Base-by-base conservation (phyloP, 768 basidiomycete genomes). In the Collybia sp. region DNA sequence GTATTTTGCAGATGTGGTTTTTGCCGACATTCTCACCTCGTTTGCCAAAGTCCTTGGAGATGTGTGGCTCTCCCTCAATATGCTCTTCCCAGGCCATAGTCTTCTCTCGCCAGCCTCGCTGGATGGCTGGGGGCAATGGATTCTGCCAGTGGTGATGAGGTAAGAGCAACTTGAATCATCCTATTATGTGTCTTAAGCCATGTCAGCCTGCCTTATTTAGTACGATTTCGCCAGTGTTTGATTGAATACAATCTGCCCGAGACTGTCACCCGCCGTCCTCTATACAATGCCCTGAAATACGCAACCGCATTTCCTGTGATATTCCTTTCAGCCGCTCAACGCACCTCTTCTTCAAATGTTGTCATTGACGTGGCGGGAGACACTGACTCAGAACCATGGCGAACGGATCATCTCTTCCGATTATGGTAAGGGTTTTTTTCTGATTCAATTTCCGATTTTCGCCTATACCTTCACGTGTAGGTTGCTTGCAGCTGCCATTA, bases 11-110 rank as follows among this genome's bases (percentile, higher is more conserved):
- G 96, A 99, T 61, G 82, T 99, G 17, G 79, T 98, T 37, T 82
- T 95, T 48, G 94, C 95, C 48, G 96, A 98, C 73, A 81, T 98
- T 50, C 79, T 94, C 58, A 99, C 96, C 1, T 97, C 94, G 2
- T 95, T 90, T 58, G 94, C 96, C 31, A 97, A 96, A 69, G 93
- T 99, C 34, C 70, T 97, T 15, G 95, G 95, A 11, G 96, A 98
- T 58, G 68, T 93, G 35, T 97, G 91, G 91, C 69, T 97, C 37
- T 92, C 90, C 4, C 55, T 85, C 13, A 83, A 77, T 59, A 93
- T 94, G 83, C 73, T 97, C n/a, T 75, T 89, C 51, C 84, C 85
- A 10, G 86, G 89, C 32, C 85, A 88, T 39, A 88, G 85, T 53
- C 71, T 94, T 35, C 66, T 89, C 15, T 63, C 69, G 13, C 73